Conservation (phyloP, 2,329 filamentous ascomycete genomes). For the Colletotrichum scovillei region DNA sequence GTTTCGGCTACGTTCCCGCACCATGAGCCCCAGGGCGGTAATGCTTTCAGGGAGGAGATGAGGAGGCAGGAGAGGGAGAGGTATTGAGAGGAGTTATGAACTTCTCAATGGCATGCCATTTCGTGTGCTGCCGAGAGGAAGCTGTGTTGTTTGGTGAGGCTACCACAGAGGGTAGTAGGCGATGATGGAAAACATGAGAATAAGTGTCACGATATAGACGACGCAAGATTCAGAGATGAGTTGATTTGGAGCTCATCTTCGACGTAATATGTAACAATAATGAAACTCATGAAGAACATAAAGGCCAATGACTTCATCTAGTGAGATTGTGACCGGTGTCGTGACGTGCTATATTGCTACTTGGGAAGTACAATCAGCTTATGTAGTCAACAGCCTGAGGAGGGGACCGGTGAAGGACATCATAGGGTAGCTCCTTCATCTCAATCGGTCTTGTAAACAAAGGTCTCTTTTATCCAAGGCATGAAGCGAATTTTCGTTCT, state of each 20-base stretch:
- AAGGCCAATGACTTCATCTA: not conserved
- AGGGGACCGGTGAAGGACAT: no score
- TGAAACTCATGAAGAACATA: slow-evolving; percentile 4
- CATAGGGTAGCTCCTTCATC: no score
- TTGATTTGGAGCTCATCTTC: not conserved
- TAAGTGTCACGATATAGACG: slow-evolving; percentile 4
- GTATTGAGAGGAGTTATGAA: slow-evolving; percentile 35
- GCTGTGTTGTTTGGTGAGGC: not conserved
- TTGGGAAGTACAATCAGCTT: no score
- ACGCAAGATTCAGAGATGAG: slow-evolving; percentile 1
- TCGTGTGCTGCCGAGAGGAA: not conserved
- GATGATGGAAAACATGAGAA: not conserved
- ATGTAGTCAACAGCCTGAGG: no score
- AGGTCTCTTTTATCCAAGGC: no score
- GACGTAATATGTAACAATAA: slow-evolving; percentile 28
- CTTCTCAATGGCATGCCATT: not conserved
- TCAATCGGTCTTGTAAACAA: no score
- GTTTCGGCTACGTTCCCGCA: slow-evolving; percentile 54
- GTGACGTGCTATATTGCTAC: not conserved
- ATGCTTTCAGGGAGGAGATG: slow-evolving; percentile 63
- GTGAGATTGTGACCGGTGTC: not conserved
- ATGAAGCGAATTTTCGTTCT: no score
- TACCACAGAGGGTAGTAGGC: not conserved
- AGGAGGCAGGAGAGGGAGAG: slow-evolving; percentile 57
- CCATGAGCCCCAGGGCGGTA: slow-evolving; percentile 48